phyloP scores from a whole-genome alignment of 192 early-diverging fungal species.

The Podila epigama region DNA sequence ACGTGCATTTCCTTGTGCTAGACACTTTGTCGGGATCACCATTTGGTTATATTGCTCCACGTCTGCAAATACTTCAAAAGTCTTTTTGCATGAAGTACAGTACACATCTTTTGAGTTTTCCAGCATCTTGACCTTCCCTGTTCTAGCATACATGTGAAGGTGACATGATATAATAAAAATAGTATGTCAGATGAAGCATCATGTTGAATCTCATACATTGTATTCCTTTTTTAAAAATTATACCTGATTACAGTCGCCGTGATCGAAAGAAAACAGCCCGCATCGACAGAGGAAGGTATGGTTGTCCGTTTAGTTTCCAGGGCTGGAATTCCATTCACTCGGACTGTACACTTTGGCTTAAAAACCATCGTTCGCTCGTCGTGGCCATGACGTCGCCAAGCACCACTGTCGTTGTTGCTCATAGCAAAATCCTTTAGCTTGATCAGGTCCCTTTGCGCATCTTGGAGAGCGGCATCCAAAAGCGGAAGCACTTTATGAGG shows the following conservation, averaged over 20 bases:
- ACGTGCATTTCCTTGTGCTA: constrained; percentile 26
- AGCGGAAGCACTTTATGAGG: constrained; percentile 39
- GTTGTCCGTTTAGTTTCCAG: constrained; percentile 47
- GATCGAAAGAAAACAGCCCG: constrained; percentile 64
- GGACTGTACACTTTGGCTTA: constrained; percentile 36
- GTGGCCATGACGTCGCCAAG: background rate
- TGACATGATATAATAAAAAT: background rate
- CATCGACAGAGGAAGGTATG: constrained; percentile 66
- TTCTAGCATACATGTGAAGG: constrained; percentile 37
- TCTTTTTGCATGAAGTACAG: constrained; percentile 65
- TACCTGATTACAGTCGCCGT: constrained; percentile 69
- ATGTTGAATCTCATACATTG: background rate
- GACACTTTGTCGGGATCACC: constrained; percentile 60
- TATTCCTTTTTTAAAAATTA: background rate
- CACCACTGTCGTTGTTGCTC: background rate
- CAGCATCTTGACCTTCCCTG: constrained; percentile 73
- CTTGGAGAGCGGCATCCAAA: constrained; percentile 31
- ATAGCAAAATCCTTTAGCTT: background rate
- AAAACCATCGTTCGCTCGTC: constrained; percentile 9
- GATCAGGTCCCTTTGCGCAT: constrained; percentile 28
- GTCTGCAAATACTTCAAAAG: constrained; percentile 64
- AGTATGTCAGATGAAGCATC: background rate
- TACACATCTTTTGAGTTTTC: constrained; percentile 61
- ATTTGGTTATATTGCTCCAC: constrained; percentile 72
- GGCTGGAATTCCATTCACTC: constrained; percentile 32